Percentiles rank a stretch among this genome's conserved stretches.
These are phyloP conservation scores for Kluyveromyces marxianus DNA, from an alignment of 1,139 yeast genomes.

Conservation along the genomic window DNA sequence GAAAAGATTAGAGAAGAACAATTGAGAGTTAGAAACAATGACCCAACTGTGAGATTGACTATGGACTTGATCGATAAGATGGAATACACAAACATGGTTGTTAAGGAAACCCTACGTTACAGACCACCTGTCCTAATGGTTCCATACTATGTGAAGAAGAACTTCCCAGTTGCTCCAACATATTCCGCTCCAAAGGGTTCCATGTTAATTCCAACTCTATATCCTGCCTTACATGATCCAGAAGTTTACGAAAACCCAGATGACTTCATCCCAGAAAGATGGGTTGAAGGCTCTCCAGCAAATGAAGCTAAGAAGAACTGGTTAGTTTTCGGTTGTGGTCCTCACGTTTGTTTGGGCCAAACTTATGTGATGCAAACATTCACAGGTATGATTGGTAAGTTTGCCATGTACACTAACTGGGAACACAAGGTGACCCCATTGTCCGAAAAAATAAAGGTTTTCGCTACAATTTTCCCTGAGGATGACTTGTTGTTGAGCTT, in stretches of 20 bases:
- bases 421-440: constrained; percentile 72
- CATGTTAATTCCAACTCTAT: constrained; percentile 91
- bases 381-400: constrained; percentile 86
- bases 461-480: constrained; percentile 96
- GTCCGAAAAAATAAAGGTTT: constrained; percentile 88
- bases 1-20: constrained; percentile 87
- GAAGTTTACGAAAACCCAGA: constrained; percentile 94
- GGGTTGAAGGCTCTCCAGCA: constrained; percentile 67
- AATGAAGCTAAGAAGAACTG: constrained; percentile 70
- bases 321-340: constrained; percentile 95
- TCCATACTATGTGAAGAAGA: constrained; percentile 84
- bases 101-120: constrained; percentile 84
- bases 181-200: constrained; percentile 95
- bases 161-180: constrained; percentile 71
- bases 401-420: constrained; percentile 70
- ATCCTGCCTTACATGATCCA: constrained; percentile 95
- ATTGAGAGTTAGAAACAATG: constrained; percentile 69
- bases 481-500: constrained; percentile 84
- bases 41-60: constrained; percentile 52
- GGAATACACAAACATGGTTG: constrained; percentile 84
- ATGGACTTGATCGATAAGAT: constrained; percentile 74
- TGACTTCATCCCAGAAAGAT: constrained; percentile 89
- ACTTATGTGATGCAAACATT: constrained; percentile 86
- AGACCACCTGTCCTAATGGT: constrained; percentile 98
- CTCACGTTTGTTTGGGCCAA: constrained; percentile 93